Percentiles rank a stretch among this genome's conserved stretches.
Evolutionary conservation across 352 stramenopile species (phyloP).

Genomic region (Hyaloperonospora brassicae): DNA sequence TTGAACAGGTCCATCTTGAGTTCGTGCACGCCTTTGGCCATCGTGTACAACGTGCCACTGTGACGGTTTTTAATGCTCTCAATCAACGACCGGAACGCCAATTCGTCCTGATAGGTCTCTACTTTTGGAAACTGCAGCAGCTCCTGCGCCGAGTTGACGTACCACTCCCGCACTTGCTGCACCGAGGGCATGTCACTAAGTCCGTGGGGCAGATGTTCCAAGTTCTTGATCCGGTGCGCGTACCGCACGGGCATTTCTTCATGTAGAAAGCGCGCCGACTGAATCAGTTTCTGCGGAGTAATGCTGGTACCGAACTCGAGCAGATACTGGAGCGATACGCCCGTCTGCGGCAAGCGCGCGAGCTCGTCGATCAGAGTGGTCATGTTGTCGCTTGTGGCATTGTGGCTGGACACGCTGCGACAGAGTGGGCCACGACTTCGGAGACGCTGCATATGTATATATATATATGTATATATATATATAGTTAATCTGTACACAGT

Average conservation of each 20-base stretch:
- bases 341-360: conserved; percentile 67
- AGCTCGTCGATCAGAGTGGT: conserved; percentile 62
- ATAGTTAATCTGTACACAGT: too few relatives aligned
- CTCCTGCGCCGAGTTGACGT: conserved; percentile 95
- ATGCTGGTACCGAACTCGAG: conserved; percentile 84
- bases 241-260: conserved; percentile 97
- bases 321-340: conserved; percentile 82
- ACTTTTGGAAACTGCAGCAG: conserved; percentile 83
- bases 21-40: conserved; percentile 98
- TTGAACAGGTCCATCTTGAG: conserved; percentile 88
- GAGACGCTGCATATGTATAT: too few relatives aligned
- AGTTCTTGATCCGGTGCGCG: conserved; percentile 91
- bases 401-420: conserved; percentile 10
- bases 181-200: conserved; percentile 92
- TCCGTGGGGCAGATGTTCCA: conserved; percentile 92
- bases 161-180: conserved; percentile 94
- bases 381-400: conserved; percentile 33
- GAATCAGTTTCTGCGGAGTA: conserved; percentile 80
- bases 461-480: too few relatives aligned
- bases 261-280: conserved; percentile 94
- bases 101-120: conserved; percentile 83
- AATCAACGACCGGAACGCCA: conserved; percentile 90
- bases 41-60: conserved; percentile 97
- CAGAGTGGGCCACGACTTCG: too few relatives aligned
- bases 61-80: conserved; percentile 96